Percentiles rank a stretch among this genome's conserved stretches.
These are phyloP conservation scores for Epichloe festucae DNA, from an alignment of 2,329 filamentous ascomycete species.

Conservation along the genomic window DNA sequence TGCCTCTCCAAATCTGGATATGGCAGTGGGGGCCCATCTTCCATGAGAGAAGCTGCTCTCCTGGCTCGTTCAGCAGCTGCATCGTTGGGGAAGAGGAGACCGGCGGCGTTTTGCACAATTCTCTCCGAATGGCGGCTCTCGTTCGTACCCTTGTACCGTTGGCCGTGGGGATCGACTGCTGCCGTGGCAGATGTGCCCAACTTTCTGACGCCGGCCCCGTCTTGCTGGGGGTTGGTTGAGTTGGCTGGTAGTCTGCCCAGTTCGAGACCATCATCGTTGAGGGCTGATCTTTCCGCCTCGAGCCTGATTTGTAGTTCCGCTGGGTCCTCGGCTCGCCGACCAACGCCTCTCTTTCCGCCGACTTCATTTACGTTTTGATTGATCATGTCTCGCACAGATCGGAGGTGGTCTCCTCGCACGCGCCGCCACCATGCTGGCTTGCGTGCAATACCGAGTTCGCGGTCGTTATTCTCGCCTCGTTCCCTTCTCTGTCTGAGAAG, in stretches of 20 bases:
- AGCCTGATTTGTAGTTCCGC: slow-evolving; percentile 24
- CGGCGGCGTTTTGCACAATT: slow-evolving; percentile 28
- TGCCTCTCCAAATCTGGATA: slow-evolving; percentile 19
- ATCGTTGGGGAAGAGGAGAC: slow-evolving; percentile 35
- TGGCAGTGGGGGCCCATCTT: slow-evolving; percentile 32
- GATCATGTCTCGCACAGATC: slow-evolving; percentile 38
- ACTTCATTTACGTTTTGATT: slow-evolving; percentile 42
- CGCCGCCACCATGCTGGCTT: slow-evolving; percentile 58
- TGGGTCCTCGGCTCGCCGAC: slow-evolving; percentile 26
- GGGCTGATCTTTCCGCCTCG: slow-evolving; percentile 18
- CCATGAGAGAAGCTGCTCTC: slow-evolving; percentile 25
- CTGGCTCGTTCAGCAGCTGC: slow-evolving; percentile 17
- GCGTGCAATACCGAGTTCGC: slow-evolving; percentile 44
- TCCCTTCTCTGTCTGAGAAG: slow-evolving; percentile 50
- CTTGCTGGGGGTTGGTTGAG: slow-evolving; percentile 17
- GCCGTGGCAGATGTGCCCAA: neutral
- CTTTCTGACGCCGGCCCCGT: slow-evolving; percentile 15
- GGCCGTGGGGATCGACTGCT: neutral
- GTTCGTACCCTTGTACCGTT: slow-evolving; percentile 28
- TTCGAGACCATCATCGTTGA: slow-evolving; percentile 24
- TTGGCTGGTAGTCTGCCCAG: slow-evolving; percentile 19
- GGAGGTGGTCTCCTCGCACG: slow-evolving; percentile 30
- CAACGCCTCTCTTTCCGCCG: slow-evolving; percentile 33
- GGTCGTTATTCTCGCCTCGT: slow-evolving; percentile 42
- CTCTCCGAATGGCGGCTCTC: slow-evolving; percentile 32